phyloP scores from a whole-genome alignment of 306 rosid species.

The Alnus rubra region DNA sequence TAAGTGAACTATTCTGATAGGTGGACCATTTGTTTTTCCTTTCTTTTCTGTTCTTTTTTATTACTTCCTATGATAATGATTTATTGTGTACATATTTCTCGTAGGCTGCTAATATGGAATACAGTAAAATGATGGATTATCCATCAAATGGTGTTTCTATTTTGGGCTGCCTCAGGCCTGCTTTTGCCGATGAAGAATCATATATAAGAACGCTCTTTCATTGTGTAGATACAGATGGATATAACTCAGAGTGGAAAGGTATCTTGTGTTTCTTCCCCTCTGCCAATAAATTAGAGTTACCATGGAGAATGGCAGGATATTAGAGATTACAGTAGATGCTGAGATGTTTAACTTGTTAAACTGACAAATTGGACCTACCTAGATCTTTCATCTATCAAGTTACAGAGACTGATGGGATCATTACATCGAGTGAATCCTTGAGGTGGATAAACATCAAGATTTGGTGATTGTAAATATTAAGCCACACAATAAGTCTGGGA shows the following conservation, averaged over 20 bases:
- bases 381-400: not conserved
- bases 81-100: constrained; percentile 32
- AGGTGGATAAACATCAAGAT: not conserved
- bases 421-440: not conserved
- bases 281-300: not conserved
- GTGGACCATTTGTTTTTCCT: not conserved
- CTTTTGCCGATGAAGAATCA: constrained; percentile 71
- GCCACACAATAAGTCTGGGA: not conserved
- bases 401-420: not conserved
- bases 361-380: constrained; percentile 3
- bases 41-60: not conserved
- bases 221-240: constrained; percentile 54
- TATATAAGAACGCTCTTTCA: constrained; percentile 54
- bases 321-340: not conserved
- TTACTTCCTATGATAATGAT: constrained; percentile 19
- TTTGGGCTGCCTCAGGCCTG: constrained; percentile 81
- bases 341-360: constrained; percentile 10
- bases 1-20: not conserved
- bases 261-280: constrained; percentile 17
- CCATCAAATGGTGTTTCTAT: constrained; percentile 93
- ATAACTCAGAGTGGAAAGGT: constrained; percentile 70
- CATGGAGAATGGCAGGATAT: constrained; percentile 5
- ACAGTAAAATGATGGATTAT: constrained; percentile 60
- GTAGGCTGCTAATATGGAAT: constrained; percentile 59
- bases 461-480: not conserved